Conservation (phyloP, 805 yeast species). For the Pichia exigua region DNA sequence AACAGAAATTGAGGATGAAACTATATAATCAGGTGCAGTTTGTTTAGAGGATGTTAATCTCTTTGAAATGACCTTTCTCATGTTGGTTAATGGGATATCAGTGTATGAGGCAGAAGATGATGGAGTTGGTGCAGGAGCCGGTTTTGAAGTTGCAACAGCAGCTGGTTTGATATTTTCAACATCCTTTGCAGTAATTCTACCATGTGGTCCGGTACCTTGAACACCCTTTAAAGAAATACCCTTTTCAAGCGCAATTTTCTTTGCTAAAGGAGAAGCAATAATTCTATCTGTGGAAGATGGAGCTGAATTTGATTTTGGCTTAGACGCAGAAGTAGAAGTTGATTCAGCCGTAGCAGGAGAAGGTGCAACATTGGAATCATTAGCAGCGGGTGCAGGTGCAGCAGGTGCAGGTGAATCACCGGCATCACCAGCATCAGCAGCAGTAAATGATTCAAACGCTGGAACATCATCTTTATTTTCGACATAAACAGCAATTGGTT, state of each 20-base stretch:
- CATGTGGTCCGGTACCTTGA: slow-evolving; percentile 90
- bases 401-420: slow-evolving; percentile 38
- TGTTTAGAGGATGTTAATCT: slow-evolving; percentile 83
- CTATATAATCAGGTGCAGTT: slow-evolving; percentile 85
- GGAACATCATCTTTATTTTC: slow-evolving; percentile 78
- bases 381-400: slow-evolving; percentile 28
- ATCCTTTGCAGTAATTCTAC: slow-evolving; percentile 88
- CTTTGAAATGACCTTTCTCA: slow-evolving; percentile 91
- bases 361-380: slow-evolving; percentile 4
- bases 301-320: slow-evolving; percentile 30
- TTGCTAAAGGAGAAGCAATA: slow-evolving; percentile 92
- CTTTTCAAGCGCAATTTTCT: slow-evolving; percentile 83
- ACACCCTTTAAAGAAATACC: slow-evolving; percentile 81
- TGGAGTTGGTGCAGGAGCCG: slow-evolving; percentile 32
- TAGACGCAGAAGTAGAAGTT: slow-evolving; percentile 11
- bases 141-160: slow-evolving; percentile 32
- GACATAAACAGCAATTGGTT: slow-evolving; percentile 95
- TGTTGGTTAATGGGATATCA: slow-evolving; percentile 79
- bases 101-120: slow-evolving; percentile 44
- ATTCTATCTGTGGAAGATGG: slow-evolving; percentile 55
- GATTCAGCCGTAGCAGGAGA: slow-evolving; percentile 26
- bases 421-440: slow-evolving; percentile 65
- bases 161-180: slow-evolving; percentile 57
- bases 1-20: slow-evolving; percentile 80
- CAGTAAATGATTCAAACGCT: slow-evolving; percentile 81